Evolutionary conservation across 2,329 filamentous ascomycete genomes (phyloP).

Genomic region (Didymella pinodella): DNA sequence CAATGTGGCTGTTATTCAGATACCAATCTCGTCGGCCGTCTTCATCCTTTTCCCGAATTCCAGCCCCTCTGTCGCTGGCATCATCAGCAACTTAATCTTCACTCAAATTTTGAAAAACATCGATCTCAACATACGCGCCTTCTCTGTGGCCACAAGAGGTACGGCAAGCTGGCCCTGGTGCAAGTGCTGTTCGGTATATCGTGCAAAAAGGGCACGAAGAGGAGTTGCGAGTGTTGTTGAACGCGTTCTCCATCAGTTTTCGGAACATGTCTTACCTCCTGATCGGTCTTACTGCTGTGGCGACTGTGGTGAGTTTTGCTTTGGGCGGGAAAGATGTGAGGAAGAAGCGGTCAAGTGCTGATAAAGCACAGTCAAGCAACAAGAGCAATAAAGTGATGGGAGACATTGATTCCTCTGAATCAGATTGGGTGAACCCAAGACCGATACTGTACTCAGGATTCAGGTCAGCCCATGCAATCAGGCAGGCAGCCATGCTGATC

Average conservation of each 20-base stretch:
- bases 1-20: constrained; percentile 33
- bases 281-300: constrained; percentile 22
- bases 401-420: not conserved
- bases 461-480: not conserved
- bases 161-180: constrained; percentile 36
- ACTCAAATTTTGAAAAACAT: constrained; percentile 30
- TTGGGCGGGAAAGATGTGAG: constrained; percentile 39
- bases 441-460: not conserved
- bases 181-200: constrained; percentile 32
- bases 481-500: not conserved
- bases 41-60: constrained; percentile 51
- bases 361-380: not conserved
- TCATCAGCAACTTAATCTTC: constrained; percentile 42
- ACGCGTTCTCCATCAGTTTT: constrained; percentile 35
- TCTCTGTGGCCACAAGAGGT: constrained; percentile 32
- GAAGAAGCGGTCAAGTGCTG: not conserved
- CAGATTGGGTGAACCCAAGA: not conserved
- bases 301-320: constrained; percentile 26
- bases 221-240: constrained; percentile 33
- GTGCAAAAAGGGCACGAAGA: constrained; percentile 25
- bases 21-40: constrained; percentile 44
- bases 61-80: constrained; percentile 40
- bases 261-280: constrained; percentile 39
- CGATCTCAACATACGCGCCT: constrained; percentile 32
- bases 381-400: not conserved